Evolutionary conservation across 345 rosid genomes (phyloP).

Genomic region (Arabis hirsuta): DNA sequence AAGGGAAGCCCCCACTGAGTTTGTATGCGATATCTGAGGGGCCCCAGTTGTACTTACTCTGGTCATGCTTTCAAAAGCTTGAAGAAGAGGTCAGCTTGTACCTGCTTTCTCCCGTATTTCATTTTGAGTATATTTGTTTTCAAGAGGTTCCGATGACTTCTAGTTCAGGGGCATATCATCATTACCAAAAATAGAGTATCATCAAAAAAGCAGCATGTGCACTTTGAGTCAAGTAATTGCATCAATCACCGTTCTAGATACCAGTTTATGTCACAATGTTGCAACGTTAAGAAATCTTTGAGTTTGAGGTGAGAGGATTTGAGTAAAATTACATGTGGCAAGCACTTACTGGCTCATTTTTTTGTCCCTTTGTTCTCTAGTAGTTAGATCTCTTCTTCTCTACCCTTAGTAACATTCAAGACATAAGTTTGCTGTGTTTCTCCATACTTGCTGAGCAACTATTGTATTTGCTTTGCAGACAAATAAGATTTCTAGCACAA

Average conservation of each 20-base stretch:
- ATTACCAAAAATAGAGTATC: neutral
- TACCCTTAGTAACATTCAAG: neutral
- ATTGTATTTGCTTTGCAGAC: conserved; percentile 56
- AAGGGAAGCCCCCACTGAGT: conserved; percentile 57
- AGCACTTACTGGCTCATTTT: neutral
- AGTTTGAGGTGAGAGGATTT: conserved; percentile 3
- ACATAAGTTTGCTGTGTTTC: conserved; percentile 15
- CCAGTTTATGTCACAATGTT: conserved; percentile 13
- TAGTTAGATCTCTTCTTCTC: neutral
- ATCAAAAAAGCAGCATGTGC: neutral
- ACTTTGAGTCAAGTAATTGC: conserved; percentile 13
- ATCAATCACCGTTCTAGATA: conserved; percentile 4
- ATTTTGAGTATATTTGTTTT: neutral
- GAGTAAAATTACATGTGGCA: neutral
- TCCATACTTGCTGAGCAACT: conserved; percentile 28
- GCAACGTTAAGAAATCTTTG: neutral
- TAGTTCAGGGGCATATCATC: neutral
- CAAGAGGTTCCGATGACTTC: neutral
- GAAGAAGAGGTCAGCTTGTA: conserved; percentile 76
- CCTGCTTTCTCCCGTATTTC: conserved; percentile 37
- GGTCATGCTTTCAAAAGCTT: conserved; percentile 71
- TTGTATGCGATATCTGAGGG: conserved; percentile 75
- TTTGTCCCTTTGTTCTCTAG: neutral
- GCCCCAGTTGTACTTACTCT: conserved; percentile 70
- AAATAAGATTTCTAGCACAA: conserved; percentile 44